Conservation (phyloP, 2,329 filamentous ascomycete species). For the Colletotrichum scovillei region DNA sequence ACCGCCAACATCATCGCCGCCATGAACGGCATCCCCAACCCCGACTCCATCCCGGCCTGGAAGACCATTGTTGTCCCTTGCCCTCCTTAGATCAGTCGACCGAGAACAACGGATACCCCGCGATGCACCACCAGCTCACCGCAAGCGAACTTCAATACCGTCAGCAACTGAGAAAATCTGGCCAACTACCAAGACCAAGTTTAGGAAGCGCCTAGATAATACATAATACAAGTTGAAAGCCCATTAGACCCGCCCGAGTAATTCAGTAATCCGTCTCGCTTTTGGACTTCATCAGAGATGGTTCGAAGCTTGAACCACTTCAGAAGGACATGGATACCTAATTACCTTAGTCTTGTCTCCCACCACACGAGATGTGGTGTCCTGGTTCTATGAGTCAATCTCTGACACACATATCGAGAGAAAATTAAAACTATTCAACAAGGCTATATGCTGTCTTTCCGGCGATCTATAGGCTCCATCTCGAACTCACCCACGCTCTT, state of each 20-base stretch:
- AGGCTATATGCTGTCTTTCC: no score
- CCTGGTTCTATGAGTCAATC: no score
- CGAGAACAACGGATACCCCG: background rate
- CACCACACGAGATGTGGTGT: no score
- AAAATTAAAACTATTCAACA: no score
- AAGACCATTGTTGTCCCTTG: background rate
- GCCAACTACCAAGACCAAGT: background rate
- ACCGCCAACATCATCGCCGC: background rate
- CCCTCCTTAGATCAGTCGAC: background rate
- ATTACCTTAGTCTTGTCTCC: no score
- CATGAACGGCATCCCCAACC: background rate
- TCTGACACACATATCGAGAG: no score
- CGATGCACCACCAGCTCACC: background rate
- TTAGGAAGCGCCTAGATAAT: background rate
- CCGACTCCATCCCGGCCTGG: background rate
- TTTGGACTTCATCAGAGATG: no score
- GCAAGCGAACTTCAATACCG: background rate
- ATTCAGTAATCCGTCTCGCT: no score
- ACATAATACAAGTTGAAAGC: background rate
- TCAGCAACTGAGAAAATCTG: background rate
- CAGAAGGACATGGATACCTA: no score
- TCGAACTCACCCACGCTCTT: background rate
- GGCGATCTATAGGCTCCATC: background rate
- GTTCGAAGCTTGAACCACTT: no score
- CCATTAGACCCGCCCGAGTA: no score